Evolutionary conservation across 1,284 basidiomycete species (phyloP).

Genomic region (Naganishia albida): DNA sequence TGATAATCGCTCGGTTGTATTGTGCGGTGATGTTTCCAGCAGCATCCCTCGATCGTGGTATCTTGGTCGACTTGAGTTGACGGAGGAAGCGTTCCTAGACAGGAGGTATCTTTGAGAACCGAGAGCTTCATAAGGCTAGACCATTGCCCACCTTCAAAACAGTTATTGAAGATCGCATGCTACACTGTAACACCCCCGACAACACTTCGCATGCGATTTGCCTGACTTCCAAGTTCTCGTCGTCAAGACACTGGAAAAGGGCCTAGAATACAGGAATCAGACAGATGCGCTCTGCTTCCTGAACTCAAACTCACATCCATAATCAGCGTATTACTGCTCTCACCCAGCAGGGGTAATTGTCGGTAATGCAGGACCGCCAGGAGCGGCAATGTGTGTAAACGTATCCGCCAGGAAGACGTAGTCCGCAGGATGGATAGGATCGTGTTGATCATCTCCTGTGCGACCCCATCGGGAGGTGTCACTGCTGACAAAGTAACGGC

Average conservation of each 20-base stretch:
- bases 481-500: constrained; percentile 55
- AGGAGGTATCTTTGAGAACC: neutral
- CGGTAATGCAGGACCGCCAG: constrained; percentile 55
- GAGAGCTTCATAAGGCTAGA: neutral
- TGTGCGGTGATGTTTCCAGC: constrained; percentile 58
- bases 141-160: constrained; percentile 68
- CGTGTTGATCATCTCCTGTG: constrained; percentile 53
- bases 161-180: constrained; percentile 83
- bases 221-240: constrained; percentile 91
- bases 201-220: constrained; percentile 90
- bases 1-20: constrained; percentile 73
- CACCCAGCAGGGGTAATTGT: constrained; percentile 74
- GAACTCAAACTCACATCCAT: constrained; percentile 63
- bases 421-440: constrained; percentile 38
- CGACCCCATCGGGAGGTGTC: constrained; percentile 55
- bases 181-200: constrained; percentile 87
- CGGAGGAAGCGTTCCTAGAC: constrained; percentile 73
- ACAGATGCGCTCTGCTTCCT: constrained; percentile 34
- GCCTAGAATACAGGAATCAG: constrained; percentile 37
- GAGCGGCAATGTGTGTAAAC: constrained; percentile 57
- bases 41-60: constrained; percentile 69
- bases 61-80: constrained; percentile 63
- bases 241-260: constrained; percentile 76
- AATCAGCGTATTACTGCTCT: constrained; percentile 65
- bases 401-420: constrained; percentile 55